phyloP scores from a whole-genome alignment of 176 grass and related monocot genomes.

The Cenchrus fungigraminus region DNA sequence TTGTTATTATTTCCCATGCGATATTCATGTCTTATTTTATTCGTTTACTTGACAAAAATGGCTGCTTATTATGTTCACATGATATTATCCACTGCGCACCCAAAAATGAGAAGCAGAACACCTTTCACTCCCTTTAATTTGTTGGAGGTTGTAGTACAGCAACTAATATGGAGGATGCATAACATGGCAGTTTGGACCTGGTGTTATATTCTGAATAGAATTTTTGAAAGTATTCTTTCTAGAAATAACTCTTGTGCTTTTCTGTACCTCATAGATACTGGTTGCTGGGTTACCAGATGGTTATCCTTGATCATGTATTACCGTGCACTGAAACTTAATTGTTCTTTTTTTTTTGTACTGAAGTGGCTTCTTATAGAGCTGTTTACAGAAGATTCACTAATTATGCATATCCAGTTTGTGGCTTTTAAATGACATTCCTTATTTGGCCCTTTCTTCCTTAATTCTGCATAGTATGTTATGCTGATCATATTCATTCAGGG shows the following conservation, averaged over 20 bases:
- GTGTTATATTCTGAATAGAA: background rate
- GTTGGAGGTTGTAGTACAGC: background rate
- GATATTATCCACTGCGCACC: background rate
- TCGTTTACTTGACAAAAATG: background rate
- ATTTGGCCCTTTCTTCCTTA: background rate
- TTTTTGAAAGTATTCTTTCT: background rate
- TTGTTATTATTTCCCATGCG: background rate
- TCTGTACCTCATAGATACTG: background rate
- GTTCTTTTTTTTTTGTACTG: conserved; percentile 5
- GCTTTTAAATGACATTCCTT: conserved; percentile 1
- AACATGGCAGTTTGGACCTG: background rate
- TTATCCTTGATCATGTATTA: background rate
- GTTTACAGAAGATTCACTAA: background rate
- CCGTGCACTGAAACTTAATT: background rate
- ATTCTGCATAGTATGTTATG: conserved; percentile 6
- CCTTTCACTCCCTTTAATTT: background rate
- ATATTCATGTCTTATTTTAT: conserved; percentile 1
- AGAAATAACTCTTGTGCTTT: conserved; percentile 17
- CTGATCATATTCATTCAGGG: background rate
- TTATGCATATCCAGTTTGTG: conserved; percentile 11
- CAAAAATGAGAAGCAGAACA: background rate
- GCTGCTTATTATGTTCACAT: background rate
- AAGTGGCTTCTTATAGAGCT: background rate
- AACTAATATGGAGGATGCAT: background rate
- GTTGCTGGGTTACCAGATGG: background rate